Evolutionary conservation across 2,329 filamentous ascomycete genomes (phyloP).

Genomic region (Phoma sp.): DNA sequence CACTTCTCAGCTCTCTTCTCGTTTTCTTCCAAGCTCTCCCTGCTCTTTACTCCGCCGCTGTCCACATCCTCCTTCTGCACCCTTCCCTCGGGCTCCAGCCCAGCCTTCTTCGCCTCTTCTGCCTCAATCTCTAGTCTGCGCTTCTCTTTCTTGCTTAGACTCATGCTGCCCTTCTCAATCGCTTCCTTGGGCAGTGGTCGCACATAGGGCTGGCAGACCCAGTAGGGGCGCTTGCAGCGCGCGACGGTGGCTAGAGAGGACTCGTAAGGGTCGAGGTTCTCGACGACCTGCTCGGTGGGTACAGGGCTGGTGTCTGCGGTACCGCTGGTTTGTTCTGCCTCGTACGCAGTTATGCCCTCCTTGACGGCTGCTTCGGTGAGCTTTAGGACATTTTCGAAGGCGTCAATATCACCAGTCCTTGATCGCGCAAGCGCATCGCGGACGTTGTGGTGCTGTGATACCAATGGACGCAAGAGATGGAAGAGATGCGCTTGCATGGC

Average conservation of each 20-base stretch:
- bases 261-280: constrained; percentile 50
- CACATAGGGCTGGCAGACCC: constrained; percentile 88
- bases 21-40: constrained; percentile 23
- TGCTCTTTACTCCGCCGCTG: constrained; percentile 21
- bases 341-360: constrained; percentile 72
- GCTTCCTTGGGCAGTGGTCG: constrained; percentile 88
- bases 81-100: constrained; percentile 33
- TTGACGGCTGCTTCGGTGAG: constrained; percentile 79
- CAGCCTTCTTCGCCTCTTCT: constrained; percentile 45
- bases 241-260: constrained; percentile 71
- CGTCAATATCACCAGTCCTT: constrained; percentile 72
- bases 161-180: constrained; percentile 78
- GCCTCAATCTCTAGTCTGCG: constrained; percentile 49
- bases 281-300: background rate
- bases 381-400: constrained; percentile 76
- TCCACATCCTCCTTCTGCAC: constrained; percentile 63
- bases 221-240: constrained; percentile 82
- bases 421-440: constrained; percentile 80
- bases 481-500: constrained; percentile 93
- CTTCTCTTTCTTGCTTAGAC: constrained; percentile 71
- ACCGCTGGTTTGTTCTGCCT: constrained; percentile 41
- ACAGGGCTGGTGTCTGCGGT: background rate
- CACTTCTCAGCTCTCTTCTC: constrained; percentile 16
- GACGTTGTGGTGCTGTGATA: constrained; percentile 80
- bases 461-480: constrained; percentile 83